Evolutionary conservation across 2,329 filamentous ascomycete species (phyloP).

Genomic region (Trichoderma gracile): DNA sequence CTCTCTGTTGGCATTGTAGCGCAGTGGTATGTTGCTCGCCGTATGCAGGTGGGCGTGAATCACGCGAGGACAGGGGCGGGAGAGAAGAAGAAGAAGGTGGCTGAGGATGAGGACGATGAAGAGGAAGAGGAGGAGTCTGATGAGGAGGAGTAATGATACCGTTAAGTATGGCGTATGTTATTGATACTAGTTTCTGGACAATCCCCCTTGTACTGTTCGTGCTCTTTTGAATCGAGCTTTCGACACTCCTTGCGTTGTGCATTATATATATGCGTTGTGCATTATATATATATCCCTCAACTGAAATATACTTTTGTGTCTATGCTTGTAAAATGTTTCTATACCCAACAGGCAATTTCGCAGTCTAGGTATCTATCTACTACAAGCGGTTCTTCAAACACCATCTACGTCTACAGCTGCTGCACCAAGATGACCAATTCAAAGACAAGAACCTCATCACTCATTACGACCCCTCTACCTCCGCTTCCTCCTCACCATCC

Average conservation of each 20-base stretch:
- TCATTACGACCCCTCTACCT: not conserved
- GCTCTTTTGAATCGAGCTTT: too few relatives aligned
- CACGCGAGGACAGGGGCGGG: slow-evolving; percentile 49
- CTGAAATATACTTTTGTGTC: too few relatives aligned
- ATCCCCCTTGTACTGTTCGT: not conserved
- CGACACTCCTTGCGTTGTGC: too few relatives aligned
- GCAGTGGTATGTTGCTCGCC: slow-evolving; percentile 88
- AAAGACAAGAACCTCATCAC: too few relatives aligned
- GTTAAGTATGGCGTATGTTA: not conserved
- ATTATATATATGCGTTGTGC: too few relatives aligned
- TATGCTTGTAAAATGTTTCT: too few relatives aligned
- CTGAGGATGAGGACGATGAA: not conserved
- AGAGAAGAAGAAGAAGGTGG: slow-evolving; percentile 1
- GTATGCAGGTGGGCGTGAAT: slow-evolving; percentile 94
- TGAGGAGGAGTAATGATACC: slow-evolving; percentile 19
- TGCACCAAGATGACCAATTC: too few relatives aligned
- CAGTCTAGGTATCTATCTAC: too few relatives aligned
- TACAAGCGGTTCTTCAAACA: too few relatives aligned
- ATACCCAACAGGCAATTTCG: too few relatives aligned
- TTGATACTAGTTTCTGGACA: slow-evolving; percentile 1
- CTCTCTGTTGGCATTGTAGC: slow-evolving; percentile 82
- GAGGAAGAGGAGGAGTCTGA: slow-evolving; percentile 12
- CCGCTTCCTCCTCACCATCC: slow-evolving; percentile 24
- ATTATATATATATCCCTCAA: too few relatives aligned
- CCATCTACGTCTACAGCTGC: too few relatives aligned